phyloP scores from a whole-genome alignment of 805 yeast genomes.

The Metschnikowia peoriensis region DNA sequence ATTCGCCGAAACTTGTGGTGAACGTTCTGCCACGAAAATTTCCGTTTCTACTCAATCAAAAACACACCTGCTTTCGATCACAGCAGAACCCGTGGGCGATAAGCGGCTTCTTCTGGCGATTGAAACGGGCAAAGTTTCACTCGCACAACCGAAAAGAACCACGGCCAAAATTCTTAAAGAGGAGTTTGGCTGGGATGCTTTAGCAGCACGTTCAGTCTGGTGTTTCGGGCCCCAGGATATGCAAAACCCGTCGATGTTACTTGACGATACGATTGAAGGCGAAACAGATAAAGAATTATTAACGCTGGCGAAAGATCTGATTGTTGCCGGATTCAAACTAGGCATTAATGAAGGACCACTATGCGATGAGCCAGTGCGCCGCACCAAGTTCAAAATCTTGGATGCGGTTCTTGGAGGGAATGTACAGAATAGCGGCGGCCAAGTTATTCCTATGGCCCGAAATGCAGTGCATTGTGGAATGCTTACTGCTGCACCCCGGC shows the following conservation, averaged over 20 bases:
- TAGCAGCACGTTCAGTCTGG: constrained; percentile 83
- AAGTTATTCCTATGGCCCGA: constrained; percentile 77
- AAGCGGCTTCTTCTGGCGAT: constrained; percentile 52
- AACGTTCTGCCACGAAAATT: constrained; percentile 64
- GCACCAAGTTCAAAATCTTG: constrained; percentile 67
- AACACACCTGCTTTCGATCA: constrained; percentile 58
- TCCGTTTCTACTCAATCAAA: constrained; percentile 56
- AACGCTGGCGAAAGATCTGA: constrained; percentile 46
- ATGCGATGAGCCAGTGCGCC: constrained; percentile 78
- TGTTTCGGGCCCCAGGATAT: constrained; percentile 58
- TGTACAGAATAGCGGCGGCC: constrained; percentile 55
- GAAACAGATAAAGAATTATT: constrained; percentile 62
- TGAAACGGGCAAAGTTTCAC: constrained; percentile 44
- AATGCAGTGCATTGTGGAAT: constrained; percentile 83
- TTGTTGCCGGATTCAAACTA: constrained; percentile 82
- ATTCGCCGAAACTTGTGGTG: constrained; percentile 74
- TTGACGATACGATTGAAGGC: constrained; percentile 70
- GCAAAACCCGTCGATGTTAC: constrained; percentile 48
- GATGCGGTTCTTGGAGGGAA: constrained; percentile 53
- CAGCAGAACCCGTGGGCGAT: constrained; percentile 71
- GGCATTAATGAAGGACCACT: constrained; percentile 84
- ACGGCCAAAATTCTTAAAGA: constrained; percentile 55
- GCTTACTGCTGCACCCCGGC: constrained; percentile 70
- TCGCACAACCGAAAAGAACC: constrained; percentile 36
- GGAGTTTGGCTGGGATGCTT: constrained; percentile 74